Base-by-base conservation (phyloP, 2,329 filamentous ascomycete genomes). In the Xylariaceae sp. region DNA sequence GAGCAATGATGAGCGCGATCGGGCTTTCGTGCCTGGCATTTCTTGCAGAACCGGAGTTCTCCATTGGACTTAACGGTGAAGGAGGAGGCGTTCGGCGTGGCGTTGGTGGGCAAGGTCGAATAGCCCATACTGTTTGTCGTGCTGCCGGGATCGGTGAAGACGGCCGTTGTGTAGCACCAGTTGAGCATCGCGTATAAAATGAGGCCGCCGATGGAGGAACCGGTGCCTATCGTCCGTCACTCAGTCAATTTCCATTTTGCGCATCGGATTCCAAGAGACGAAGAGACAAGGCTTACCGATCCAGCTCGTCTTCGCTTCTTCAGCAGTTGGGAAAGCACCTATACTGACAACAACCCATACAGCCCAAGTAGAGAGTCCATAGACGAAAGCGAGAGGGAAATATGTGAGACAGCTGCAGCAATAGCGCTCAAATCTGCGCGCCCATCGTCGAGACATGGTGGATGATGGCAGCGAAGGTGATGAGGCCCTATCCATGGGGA, bases 1-100 rank as follows among this genome's bases (percentile, higher is more conserved):
- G 92, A 96, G 82, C 95, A 99, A 79, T 99, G 95, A 75, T 99
- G 95, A 28, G 94, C 87, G 60, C 95, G 91, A 76, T 99, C 95
- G 37, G 95, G 95, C 78, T 99, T 99, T 62, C 90, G 86, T 49
- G 88, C 88, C 77, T 96, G 91, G 75, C 95, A 99, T 78, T 99
- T 99, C 78, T 98, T 98, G 82, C 95, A 99, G 79, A 89, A 98
- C 53, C 95, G 86, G 49, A 90, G 78, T 68, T 90, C 90, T 67
- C 95, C 95, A 37, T 91, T 92, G 55, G 91, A 89, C 76, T 95
- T 99, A 70, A 97, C 95, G 1, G 94, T 98, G 69, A 96, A 90
- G 33, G 89, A 90, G 7, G 90, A 89, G 54, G 87, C 82, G 47
- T 63, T 73, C 63, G 66, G 82, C 6, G 84, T 76, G 62, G 88